Base-by-base conservation (phyloP, 129 eudicot species). In the Chrysanthemum seticuspe region DNA sequence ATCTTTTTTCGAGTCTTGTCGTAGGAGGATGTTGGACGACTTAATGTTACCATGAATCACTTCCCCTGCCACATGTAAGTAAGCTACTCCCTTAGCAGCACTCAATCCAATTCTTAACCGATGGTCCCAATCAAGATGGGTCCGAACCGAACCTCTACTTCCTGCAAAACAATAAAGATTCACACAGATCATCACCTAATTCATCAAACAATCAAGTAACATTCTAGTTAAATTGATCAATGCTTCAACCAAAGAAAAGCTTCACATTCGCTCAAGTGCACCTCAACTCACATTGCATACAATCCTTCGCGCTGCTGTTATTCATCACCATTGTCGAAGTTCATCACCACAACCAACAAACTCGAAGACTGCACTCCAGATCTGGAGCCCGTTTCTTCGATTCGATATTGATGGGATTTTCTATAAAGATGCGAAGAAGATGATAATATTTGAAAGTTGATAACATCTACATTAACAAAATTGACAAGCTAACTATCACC, bases 31-130 rank as follows among this genome's bases (percentile, higher is more conserved):
- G 80, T 94, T 94, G 62, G 98, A 94, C 7, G 98, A 81, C 36
- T 94, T 94, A 10, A 94, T 86, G 86, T 94, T 94, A 60, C 98
- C 98, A 14, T 94, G 98, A 53, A 87, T 89, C 44, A 90, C 82
- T 44, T 84, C 85, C 34, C 86, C 92, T 0, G 89, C 84, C 15
- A 82, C 85, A 60, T 94, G 98, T 44, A 94, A 81, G 80, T 90
- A 75, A 3, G 91, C 82, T 2, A 90, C 78, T 0, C 97, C 98
- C 40, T 76, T 72, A 8, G 97, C 98, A 1, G 98, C 87, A 54
- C 89, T 64, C 21, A 82, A 11, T 11, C 96, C 97, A 16, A 94
- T 84, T 53, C 82, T 86, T 80, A 90, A 79, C 23, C 98, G 79
- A 80, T 67, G 83, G 69, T 90, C 97, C 98, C 97, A 94, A 81